phyloP scores from a whole-genome alignment of 2,329 filamentous ascomycete species.

The Penicillium hordei region DNA sequence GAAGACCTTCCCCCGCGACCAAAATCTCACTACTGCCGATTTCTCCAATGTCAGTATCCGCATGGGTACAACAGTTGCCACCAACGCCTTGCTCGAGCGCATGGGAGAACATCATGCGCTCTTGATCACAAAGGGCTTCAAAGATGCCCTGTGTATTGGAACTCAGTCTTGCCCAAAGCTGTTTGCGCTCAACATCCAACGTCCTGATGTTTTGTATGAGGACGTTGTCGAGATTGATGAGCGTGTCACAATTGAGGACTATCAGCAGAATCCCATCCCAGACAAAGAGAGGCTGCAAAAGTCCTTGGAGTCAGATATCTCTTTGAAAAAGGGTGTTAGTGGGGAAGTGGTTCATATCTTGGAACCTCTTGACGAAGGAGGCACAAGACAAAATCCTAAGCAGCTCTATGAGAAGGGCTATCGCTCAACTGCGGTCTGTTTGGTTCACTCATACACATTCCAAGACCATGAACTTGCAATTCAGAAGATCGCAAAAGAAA shows the following conservation, averaged over 20 bases:
- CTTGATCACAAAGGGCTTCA: conserved; percentile 78
- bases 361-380: conserved; percentile 55
- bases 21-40: conserved; percentile 41
- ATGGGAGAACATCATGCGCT: conserved; percentile 83
- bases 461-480: conserved; percentile 76
- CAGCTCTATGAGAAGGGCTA: conserved; percentile 43
- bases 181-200: conserved; percentile 78
- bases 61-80: conserved; percentile 90
- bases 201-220: conserved; percentile 58
- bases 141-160: conserved; percentile 80
- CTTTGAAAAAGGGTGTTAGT: conserved; percentile 50
- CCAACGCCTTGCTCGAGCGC: conserved; percentile 79
- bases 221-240: conserved; percentile 28
- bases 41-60: conserved; percentile 61
- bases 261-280: conserved; percentile 69
- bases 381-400: conserved; percentile 58
- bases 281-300: background rate
- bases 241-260: conserved; percentile 49
- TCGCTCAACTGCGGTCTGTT: conserved; percentile 38
- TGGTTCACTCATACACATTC: conserved; percentile 86
- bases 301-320: background rate
- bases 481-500: conserved; percentile 69
- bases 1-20: conserved; percentile 51
- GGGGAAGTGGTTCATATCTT: conserved; percentile 67
- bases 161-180: conserved; percentile 84